A percentile compares a stretch with the other conserved stretches of the same genome.
Conservation (phyloP, 2,329 filamentous ascomycete genomes). For the Diplodia mutila region DNA sequence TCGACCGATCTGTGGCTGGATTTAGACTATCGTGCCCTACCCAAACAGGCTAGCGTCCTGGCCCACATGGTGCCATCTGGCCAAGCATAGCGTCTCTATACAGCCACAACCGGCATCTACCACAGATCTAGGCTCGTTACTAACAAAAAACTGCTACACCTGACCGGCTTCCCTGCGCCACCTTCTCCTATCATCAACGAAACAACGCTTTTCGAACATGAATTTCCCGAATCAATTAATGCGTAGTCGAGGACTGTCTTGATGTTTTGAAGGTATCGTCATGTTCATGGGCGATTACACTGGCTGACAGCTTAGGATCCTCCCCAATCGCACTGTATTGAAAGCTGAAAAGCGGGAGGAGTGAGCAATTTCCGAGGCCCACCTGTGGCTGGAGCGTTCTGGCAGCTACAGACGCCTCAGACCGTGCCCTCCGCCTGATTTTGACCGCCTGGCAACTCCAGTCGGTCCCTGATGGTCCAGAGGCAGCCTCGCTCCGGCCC, state of each 20-base stretch:
- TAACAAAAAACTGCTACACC: background rate
- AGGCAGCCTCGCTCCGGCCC: too few species aligned
- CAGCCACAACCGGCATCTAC: background rate
- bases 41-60: background rate
- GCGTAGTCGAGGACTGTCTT: background rate
- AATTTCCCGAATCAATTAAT: background rate
- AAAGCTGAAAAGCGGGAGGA: too few species aligned
- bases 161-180: background rate
- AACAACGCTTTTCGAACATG: background rate
- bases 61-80: background rate
- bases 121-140: background rate
- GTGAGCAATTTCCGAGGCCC: too few species aligned
- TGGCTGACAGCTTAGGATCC: too few species aligned
- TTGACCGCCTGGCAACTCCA: too few species aligned
- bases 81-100: background rate
- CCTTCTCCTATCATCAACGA: background rate
- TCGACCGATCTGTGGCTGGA: background rate
- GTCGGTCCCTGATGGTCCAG: too few species aligned
- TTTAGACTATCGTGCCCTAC: background rate
- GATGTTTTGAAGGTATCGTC: background rate
- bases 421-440: too few species aligned
- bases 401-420: too few species aligned
- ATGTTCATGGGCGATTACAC: too few species aligned
- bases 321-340: too few species aligned
- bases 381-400: too few species aligned